phyloP scores from a whole-genome alignment of 352 stramenopile species.

The Thalassiosira hispida region DNA sequence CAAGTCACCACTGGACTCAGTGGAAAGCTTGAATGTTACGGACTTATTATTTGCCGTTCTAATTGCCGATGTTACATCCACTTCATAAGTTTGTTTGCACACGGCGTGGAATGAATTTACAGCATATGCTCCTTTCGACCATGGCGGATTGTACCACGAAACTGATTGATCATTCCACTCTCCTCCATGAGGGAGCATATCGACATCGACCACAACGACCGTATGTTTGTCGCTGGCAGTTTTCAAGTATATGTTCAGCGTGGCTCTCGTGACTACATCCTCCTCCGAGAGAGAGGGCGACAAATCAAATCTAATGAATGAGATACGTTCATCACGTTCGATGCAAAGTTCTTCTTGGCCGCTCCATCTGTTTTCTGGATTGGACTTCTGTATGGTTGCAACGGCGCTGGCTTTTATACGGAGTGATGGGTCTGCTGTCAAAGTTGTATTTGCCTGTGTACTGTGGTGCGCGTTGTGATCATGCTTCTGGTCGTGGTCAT shows the following conservation, averaged over 20 bases:
- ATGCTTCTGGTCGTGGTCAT: too few relatives aligned
- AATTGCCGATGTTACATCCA: conserved; percentile 1
- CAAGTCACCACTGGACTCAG: neutral
- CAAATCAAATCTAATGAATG: conserved; percentile 2
- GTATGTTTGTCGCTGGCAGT: neutral
- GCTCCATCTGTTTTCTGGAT: neutral
- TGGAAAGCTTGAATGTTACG: neutral
- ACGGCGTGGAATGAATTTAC: neutral
- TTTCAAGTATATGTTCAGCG: neutral
- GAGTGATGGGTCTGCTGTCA: too few relatives aligned
- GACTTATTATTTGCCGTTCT: too few relatives aligned
- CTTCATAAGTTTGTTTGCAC: neutral
- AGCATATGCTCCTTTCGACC: neutral
- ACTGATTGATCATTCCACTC: neutral
- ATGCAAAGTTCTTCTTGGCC: neutral
- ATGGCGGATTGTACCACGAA: neutral
- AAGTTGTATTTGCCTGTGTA: too few relatives aligned
- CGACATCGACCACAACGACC: neutral
- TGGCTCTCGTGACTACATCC: neutral
- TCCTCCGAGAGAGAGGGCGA: neutral
- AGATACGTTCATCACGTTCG: neutral
- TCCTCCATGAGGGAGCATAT: neutral
- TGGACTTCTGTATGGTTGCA: neutral
- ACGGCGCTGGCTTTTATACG: neutral
- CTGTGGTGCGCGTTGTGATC: too few relatives aligned